Evolutionary conservation across 2,329 filamentous ascomycete genomes (phyloP), one percentile per base, ranked within the genome.

Genomic region (Alternaria ethzedia): DNA sequence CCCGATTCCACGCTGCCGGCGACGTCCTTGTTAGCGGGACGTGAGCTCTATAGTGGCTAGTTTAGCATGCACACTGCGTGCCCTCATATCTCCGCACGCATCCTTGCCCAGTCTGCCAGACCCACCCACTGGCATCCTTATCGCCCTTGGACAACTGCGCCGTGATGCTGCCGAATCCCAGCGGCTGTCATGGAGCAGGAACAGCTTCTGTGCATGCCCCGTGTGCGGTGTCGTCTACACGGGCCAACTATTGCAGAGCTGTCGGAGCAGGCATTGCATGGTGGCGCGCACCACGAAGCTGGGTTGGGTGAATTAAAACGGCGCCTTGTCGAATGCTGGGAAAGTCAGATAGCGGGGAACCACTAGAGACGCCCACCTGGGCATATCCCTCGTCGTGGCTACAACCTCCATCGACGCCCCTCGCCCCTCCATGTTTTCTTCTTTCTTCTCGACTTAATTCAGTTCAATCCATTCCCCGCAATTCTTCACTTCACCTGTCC

Each of bases 381-480:
- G n/a, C n/a, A 74, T 72, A 68, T 62, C 76, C 73, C 72, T 75
- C 74, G 61, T 72, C 73, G 73, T n/a, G 49, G 70, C 73, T 69
- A 77, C 74, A 69, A 73, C 70, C 58, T 62, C 57, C 60, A 68
- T 63, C 67, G 54, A 64, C 68, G 57, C 32, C 64, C 65, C 61
- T 63, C 62, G 64, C 67, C 66, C 68, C 61, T 68, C 67, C 59
- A 52, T 70, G 60, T 63, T 60, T 64, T 60, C 60, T 63, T 68
- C 64, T 65, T 65, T 59, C 63, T 46, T 21, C 23, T 51, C 67
- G 55, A 51, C 28, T 67, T 59, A 57, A 65, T 66, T 63, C 59
- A 62, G 45, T 17, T 21, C 43, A 45, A 21, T 45, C 43, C 43
- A 45, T 45, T 15, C 13, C 41, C 49, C 41, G 11, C 49, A 52